phyloP scores from a whole-genome alignment of 2,329 filamentous ascomycete species.

The Aspergillus piperis region DNA sequence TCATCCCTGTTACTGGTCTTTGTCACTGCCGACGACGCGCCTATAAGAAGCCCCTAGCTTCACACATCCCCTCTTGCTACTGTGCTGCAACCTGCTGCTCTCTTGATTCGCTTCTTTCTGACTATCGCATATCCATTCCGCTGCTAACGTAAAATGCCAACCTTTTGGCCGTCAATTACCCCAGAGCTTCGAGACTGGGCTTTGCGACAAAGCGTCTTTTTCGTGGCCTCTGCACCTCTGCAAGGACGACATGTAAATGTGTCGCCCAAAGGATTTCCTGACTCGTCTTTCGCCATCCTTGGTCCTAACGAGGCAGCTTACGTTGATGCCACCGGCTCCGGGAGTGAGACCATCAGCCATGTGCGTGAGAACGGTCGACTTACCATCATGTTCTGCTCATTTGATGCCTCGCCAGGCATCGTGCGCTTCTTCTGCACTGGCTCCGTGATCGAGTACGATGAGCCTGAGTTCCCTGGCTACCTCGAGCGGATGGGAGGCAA shows the following conservation, averaged over 20 bases:
- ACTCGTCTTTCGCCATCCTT: conserved; percentile 64
- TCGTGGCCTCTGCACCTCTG: conserved; percentile 70
- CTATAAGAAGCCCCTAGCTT: background rate
- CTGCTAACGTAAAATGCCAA: conserved; percentile 53
- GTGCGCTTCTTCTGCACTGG: conserved; percentile 64
- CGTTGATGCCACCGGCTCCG: conserved; percentile 72
- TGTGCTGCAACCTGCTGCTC: background rate
- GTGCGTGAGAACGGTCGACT: conserved; percentile 75
- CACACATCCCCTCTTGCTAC: background rate
- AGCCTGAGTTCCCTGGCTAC: conserved; percentile 50
- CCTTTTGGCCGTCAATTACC: conserved; percentile 59
- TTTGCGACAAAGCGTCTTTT: conserved; percentile 70
- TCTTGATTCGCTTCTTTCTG: background rate
- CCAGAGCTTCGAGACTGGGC: conserved; percentile 64
- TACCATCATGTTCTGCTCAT: conserved; percentile 73
- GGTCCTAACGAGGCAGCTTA: conserved; percentile 64
- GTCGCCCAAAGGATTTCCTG: conserved; percentile 70
- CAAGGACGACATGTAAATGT: conserved; percentile 71
- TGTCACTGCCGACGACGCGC: background rate
- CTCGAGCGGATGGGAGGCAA: conserved; percentile 49
- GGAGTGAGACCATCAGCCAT: conserved; percentile 74
- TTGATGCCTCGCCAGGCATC: conserved; percentile 61
- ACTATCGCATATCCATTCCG: background rate
- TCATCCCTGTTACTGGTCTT: background rate
- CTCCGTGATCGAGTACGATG: conserved; percentile 61